Conservation (phyloP, 202 grass and related monocot genomes). For the Setaria viridis region DNA sequence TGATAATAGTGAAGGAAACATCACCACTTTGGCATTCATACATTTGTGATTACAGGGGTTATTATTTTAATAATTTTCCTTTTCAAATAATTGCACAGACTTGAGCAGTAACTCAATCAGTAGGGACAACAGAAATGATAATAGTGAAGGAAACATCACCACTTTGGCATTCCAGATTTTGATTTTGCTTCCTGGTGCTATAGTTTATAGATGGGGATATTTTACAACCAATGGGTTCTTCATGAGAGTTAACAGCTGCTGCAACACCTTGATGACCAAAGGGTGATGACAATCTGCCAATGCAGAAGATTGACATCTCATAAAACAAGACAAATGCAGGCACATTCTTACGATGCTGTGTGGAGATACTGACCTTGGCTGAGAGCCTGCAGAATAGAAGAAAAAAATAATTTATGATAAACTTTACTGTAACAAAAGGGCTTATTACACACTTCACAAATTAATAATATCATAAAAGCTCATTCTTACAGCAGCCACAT, state of each 20-base stretch:
- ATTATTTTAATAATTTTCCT: not conserved
- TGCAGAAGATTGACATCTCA: slow-evolving; percentile 33
- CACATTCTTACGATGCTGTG: slow-evolving; percentile 29
- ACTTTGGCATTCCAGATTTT: slow-evolving; percentile 50
- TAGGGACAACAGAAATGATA: slow-evolving; percentile 32
- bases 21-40: slow-evolving; percentile 55
- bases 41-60: not conserved
- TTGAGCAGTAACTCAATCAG: not conserved
- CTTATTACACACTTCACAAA: slow-evolving; percentile 27
- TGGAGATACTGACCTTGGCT: slow-evolving; percentile 51
- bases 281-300: slow-evolving; percentile 58
- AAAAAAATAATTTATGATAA: slow-evolving; percentile 32
- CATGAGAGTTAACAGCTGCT: slow-evolving; percentile 47
- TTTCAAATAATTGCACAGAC: not conserved
- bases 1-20: slow-evolving; percentile 42
- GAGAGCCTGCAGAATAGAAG: slow-evolving; percentile 58
- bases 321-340: slow-evolving; percentile 29
- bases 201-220: slow-evolving; percentile 25
- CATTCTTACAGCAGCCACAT: slow-evolving; percentile 25
- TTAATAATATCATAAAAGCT: slow-evolving; percentile 23
- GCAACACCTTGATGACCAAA: slow-evolving; percentile 54
- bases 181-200: slow-evolving; percentile 42
- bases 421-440: slow-evolving; percentile 16
- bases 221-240: slow-evolving; percentile 52
- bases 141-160: slow-evolving; percentile 55